A percentile compares a stretch with the other conserved stretches of the same genome.
Evolutionary conservation across 805 yeast genomes (phyloP).

Genomic region (Teunomyces pallodes): DNA sequence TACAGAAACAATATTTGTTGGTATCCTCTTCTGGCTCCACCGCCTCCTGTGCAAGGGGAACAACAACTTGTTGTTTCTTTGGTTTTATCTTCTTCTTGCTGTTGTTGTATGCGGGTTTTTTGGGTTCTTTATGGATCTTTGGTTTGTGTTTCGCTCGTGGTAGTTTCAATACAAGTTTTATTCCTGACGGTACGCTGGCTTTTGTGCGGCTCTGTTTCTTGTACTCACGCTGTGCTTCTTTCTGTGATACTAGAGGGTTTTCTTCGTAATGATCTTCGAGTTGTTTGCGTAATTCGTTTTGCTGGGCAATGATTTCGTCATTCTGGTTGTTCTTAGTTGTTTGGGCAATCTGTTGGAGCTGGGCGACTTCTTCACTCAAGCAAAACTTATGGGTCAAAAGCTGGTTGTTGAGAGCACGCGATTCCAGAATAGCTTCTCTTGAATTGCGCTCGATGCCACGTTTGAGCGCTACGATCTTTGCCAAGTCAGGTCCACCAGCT

Average conservation of each 20-base stretch:
- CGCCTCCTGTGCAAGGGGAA: neutral
- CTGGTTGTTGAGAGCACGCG: slow-evolving; percentile 28
- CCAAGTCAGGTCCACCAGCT: neutral
- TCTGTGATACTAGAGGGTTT: slow-evolving; percentile 36
- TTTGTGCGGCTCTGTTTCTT: neutral
- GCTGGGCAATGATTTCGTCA: slow-evolving; percentile 9
- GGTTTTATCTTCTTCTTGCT: neutral
- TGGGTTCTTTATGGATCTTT: neutral
- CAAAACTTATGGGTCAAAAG: slow-evolving; percentile 26
- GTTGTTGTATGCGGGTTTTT: neutral
- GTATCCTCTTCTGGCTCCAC: slow-evolving; percentile 9
- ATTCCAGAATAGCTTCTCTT: slow-evolving; percentile 25
- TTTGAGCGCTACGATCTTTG: neutral
- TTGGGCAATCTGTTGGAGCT: slow-evolving; percentile 9
- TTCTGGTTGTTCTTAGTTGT: slow-evolving; percentile 4
- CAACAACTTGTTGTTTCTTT: slow-evolving; percentile 1
- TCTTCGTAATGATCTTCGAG: slow-evolving; percentile 32
- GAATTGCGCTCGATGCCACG: slow-evolving; percentile 7
- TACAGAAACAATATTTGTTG: slow-evolving; percentile 22
- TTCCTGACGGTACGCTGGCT: slow-evolving; percentile 4
- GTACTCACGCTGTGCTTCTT: slow-evolving; percentile 23
- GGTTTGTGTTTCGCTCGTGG: slow-evolving; percentile 3
- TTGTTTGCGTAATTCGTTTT: slow-evolving; percentile 25
- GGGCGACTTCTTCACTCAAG: slow-evolving; percentile 25
- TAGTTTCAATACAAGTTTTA: slow-evolving; percentile 9